phyloP scores from a whole-genome alignment of 306 rosid genomes.

The Lagenaria siceraria region DNA sequence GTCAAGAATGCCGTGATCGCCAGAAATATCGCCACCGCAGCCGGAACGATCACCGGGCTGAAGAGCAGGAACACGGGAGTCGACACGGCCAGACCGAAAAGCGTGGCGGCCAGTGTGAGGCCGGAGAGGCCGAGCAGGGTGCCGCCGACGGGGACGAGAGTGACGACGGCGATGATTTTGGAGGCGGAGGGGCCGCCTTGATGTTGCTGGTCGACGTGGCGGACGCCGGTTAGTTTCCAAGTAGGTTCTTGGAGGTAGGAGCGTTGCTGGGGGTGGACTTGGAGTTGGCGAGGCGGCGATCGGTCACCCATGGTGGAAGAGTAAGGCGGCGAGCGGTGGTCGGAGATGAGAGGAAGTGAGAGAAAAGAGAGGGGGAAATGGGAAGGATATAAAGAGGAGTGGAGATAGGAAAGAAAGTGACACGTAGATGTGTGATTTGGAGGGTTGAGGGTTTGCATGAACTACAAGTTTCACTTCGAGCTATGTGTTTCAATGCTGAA shows the following conservation, averaged over 20 bases:
- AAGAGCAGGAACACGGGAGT: slow-evolving; percentile 37
- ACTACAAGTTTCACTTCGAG: slow-evolving; percentile 47
- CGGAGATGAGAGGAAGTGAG: not conserved
- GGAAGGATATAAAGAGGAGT: slow-evolving; percentile 18
- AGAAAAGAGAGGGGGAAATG: not conserved
- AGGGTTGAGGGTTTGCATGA: slow-evolving; percentile 58
- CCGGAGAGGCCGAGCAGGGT: slow-evolving; percentile 27
- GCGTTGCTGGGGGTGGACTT: slow-evolving; percentile 28
- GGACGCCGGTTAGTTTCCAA: slow-evolving; percentile 8
- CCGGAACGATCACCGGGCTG: slow-evolving; percentile 48
- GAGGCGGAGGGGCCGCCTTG: slow-evolving; percentile 21
- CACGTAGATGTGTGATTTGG: slow-evolving; percentile 41
- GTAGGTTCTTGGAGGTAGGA: not conserved
- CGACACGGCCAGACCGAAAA: slow-evolving; percentile 25
- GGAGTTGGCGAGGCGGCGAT: slow-evolving; percentile 21
- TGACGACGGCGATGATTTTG: slow-evolving; percentile 15
- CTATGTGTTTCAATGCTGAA: not conserved
- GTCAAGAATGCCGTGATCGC: slow-evolving; percentile 22
- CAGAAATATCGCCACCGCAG: slow-evolving; percentile 12
- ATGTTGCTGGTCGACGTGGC: not conserved
- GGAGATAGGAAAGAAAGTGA: slow-evolving; percentile 18
- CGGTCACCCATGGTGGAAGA: slow-evolving; percentile 15
- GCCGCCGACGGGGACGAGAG: slow-evolving; percentile 24
- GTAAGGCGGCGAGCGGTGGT: not conserved
- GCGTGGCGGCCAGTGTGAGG: slow-evolving; percentile 19